These are phyloP conservation scores for Chondrus crispus DNA, from an alignment of 23 red algal species.

Conservation along the genomic window DNA sequence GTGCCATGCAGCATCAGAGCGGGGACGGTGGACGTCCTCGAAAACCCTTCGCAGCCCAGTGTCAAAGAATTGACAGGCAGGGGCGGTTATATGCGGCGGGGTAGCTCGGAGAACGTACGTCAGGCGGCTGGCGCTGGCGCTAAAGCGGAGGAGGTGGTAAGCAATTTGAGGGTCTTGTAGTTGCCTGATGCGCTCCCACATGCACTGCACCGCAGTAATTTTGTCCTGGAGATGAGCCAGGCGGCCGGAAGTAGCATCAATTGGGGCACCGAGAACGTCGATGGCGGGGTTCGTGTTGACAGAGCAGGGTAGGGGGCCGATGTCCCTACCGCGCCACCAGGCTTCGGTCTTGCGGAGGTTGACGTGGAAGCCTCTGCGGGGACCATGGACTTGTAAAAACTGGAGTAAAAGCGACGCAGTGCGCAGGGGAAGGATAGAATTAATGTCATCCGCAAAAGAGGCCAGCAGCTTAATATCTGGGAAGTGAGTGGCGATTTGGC, in stretches of 20 bases:
- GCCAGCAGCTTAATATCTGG: background rate
- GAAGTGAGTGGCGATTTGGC: background rate
- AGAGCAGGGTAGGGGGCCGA: background rate
- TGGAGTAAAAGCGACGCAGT: background rate
- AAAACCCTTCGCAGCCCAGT: background rate
- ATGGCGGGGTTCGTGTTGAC: background rate
- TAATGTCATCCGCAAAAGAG: background rate
- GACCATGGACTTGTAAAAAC: background rate
- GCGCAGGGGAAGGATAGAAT: background rate
- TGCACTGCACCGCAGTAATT: background rate
- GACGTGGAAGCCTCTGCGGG: background rate
- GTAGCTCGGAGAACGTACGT: conserved; percentile 4
- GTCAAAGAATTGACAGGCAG: background rate
- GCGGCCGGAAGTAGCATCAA: background rate
- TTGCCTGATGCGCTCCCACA: background rate
- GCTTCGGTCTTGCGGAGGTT: background rate
- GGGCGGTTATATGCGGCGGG: conserved; percentile 30
- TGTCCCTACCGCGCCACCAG: background rate
- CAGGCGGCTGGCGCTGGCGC: background rate
- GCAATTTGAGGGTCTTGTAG: background rate
- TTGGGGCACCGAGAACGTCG: background rate
- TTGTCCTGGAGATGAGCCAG: background rate
- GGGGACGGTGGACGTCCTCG: background rate
- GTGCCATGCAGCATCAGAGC: background rate
- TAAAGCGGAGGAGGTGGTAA: background rate